Conservation (phyloP, 371 early-diverging fungal genomes). For the Lichtheimia corymbifera region DNA sequence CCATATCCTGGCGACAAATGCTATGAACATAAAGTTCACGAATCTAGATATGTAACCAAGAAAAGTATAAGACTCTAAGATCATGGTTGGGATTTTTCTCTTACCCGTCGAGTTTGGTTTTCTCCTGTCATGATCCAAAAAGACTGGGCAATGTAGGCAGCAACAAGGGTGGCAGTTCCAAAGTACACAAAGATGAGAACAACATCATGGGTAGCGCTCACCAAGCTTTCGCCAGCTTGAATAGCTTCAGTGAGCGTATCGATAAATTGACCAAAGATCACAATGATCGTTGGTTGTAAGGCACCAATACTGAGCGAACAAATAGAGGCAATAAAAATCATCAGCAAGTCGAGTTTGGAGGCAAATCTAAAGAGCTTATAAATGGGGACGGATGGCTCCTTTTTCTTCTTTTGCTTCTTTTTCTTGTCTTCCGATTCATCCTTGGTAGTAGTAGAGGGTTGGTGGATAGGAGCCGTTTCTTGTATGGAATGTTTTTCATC, state of each 20-base stretch:
- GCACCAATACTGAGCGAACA: conserved; percentile 37
- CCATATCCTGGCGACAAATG: conserved; percentile 83
- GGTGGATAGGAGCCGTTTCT: no score
- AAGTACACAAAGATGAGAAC: conserved; percentile 47
- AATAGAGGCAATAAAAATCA: conserved; percentile 27
- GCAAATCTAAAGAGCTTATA: conserved; percentile 41
- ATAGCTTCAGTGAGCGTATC: conserved; percentile 18
- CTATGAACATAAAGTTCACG: conserved; percentile 66
- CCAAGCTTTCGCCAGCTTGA: conserved; percentile 8
- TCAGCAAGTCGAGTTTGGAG: conserved; percentile 20
- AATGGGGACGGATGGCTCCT: conserved; percentile 31
- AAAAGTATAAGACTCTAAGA: conserved; percentile 30
- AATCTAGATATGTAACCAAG: conserved; percentile 19
- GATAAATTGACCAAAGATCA: conserved; percentile 48
- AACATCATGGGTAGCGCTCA: conserved; percentile 15
- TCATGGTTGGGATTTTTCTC: conserved; percentile 60
- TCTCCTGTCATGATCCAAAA: conserved; percentile 47
- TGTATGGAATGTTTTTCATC: no score
- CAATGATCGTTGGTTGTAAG: conserved; percentile 39
- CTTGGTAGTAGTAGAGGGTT: no score
- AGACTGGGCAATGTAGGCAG: conserved; percentile 37
- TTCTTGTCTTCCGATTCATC: conserved; percentile 18
- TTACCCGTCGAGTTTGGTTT: conserved; percentile 40
- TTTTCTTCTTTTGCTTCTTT: conserved; percentile 43
- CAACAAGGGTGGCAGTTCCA: conserved; percentile 44